These are phyloP conservation scores for Euclidium syriacum DNA, from an alignment of 345 rosid genomes.

Conservation along the genomic window DNA sequence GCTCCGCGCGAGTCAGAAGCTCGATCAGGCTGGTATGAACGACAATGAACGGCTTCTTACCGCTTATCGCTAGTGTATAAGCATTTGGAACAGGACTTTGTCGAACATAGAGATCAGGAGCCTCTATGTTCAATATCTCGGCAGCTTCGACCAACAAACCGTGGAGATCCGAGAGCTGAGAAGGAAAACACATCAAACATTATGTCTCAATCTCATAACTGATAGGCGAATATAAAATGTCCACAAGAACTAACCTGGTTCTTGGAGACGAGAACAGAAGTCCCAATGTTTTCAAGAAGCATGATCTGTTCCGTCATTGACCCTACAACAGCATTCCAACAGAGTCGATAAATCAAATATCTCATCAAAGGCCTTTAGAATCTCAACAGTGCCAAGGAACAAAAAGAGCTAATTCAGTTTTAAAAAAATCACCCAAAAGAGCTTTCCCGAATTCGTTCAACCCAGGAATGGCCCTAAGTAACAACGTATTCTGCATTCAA, in stretches of 20 bases:
- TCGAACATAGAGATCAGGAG: slow-evolving; percentile 89
- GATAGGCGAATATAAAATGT: not conserved
- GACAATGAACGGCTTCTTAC: slow-evolving; percentile 89
- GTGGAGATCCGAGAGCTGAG: slow-evolving; percentile 85
- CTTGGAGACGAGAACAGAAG: slow-evolving; percentile 88
- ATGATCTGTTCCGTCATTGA: slow-evolving; percentile 81
- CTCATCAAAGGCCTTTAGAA: not conserved
- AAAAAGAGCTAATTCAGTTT: not conserved
- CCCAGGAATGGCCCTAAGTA: slow-evolving; percentile 87
- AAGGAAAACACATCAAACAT: not conserved
- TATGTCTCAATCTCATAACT: not conserved
- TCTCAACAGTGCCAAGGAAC: not conserved
- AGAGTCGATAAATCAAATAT: not conserved
- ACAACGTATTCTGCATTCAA: slow-evolving; percentile 65
- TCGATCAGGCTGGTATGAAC: slow-evolving; percentile 90
- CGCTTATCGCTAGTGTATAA: slow-evolving; percentile 80
- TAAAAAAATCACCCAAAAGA: slow-evolving; percentile 48
- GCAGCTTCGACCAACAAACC: slow-evolving; percentile 81
- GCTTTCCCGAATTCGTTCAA: slow-evolving; percentile 75
- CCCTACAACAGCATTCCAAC: slow-evolving; percentile 47
- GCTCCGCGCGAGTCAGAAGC: slow-evolving; percentile 71
- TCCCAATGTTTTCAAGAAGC: slow-evolving; percentile 98
- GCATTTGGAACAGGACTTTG: slow-evolving; percentile 96
- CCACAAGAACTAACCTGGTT: slow-evolving; percentile 51
- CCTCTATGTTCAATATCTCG: slow-evolving; percentile 61